phyloP scores from a whole-genome alignment of 768 basidiomycete species.

The Dendrothele bispora region DNA sequence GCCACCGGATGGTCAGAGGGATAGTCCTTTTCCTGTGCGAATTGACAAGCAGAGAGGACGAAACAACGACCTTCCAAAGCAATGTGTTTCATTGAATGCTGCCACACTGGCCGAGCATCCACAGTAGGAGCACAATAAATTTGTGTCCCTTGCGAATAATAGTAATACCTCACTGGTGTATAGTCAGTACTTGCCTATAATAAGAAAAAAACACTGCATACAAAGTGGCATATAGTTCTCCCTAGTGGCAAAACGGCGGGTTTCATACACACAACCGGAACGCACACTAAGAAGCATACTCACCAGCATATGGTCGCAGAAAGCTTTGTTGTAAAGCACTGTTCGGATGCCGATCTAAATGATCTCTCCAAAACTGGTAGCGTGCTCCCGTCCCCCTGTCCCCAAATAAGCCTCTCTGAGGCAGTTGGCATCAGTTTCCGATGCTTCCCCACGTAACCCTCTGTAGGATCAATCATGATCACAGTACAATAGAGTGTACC shows the following conservation, averaged over 20 bases:
- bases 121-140: constrained; percentile 70
- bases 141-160: constrained; percentile 59
- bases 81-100: constrained; percentile 58
- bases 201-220: constrained; percentile 26
- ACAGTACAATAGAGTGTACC: constrained; percentile 65
- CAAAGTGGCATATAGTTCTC: constrained; percentile 71
- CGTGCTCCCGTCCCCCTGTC: constrained; percentile 54
- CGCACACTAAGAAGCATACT: constrained; percentile 14
- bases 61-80: constrained; percentile 71
- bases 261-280: not conserved
- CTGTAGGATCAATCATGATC: constrained; percentile 52
- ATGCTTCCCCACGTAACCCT: constrained; percentile 60
- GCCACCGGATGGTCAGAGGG: constrained; percentile 46
- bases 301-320: constrained; percentile 62
- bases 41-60: constrained; percentile 65
- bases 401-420: constrained; percentile 62
- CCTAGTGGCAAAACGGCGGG: no score
- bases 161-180: constrained; percentile 50
- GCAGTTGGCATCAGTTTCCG: constrained; percentile 67
- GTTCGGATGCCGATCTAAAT: constrained; percentile 27
- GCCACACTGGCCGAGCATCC: constrained; percentile 58
- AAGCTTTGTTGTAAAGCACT: constrained; percentile 40
- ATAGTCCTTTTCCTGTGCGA: constrained; percentile 53
- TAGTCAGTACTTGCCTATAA: not conserved
- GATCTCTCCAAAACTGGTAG: constrained; percentile 46